Evolutionary conservation across 192 early-diverging fungal species (phyloP).

Genomic region (Coemansia reversa): DNA sequence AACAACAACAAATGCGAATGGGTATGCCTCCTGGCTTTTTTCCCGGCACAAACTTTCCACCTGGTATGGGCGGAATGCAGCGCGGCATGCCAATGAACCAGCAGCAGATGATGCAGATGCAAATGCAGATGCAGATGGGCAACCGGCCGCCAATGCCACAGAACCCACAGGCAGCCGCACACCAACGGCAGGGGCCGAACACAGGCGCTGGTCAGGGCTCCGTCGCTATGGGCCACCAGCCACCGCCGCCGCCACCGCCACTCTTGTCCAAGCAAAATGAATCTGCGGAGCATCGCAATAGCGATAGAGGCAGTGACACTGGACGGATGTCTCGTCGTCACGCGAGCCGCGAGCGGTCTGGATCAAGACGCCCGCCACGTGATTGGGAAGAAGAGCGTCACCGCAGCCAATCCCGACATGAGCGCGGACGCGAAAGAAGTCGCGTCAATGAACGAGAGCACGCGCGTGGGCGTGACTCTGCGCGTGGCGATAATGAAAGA

Average conservation of each 20-base stretch:
- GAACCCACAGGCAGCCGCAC: constrained; percentile 17
- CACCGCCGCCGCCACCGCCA: constrained; percentile 1
- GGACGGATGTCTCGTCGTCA: constrained; percentile 27
- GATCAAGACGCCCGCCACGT: constrained; percentile 24
- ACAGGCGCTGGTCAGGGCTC: not conserved
- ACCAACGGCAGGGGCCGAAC: constrained; percentile 23
- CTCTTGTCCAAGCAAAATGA: constrained; percentile 1
- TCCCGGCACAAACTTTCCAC: constrained; percentile 23
- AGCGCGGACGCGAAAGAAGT: constrained; percentile 17
- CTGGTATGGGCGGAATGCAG: constrained; percentile 30
- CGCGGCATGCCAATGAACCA: constrained; percentile 44
- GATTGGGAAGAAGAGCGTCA: constrained; percentile 21
- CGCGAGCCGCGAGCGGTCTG: constrained; percentile 27
- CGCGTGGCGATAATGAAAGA: constrained; percentile 19
- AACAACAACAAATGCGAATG: constrained; percentile 43
- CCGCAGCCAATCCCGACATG: constrained; percentile 28
- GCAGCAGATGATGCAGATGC: constrained; percentile 51
- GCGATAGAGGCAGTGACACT: constrained; percentile 35
- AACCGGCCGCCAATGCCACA: constrained; percentile 31
- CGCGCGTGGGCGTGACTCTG: constrained; percentile 12
- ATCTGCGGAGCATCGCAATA: constrained; percentile 26
- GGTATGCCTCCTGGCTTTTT: constrained; percentile 40
- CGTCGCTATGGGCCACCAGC: constrained; percentile 14
- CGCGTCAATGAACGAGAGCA: constrained; percentile 16
- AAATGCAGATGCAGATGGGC: constrained; percentile 46